Evolutionary conservation across 129 eudicot species (phyloP), one percentile per base, ranked within the genome.

Genomic region (Rutidosis leptorrhynchoides): DNA sequence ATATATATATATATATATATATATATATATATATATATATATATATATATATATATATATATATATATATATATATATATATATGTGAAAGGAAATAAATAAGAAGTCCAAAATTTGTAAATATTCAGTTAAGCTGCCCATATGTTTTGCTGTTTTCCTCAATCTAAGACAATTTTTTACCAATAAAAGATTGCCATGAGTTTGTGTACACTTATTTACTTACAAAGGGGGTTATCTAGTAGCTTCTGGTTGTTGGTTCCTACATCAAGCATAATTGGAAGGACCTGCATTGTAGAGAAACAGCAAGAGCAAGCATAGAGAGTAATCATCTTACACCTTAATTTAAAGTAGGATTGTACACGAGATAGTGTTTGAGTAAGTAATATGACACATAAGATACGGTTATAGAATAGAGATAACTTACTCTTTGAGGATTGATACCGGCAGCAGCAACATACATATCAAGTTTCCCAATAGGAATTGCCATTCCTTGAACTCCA

Each of bases 381-480:
- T 42, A 67, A 43, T 62, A 30, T 16, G 67, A 3, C 54, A 32
- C 68, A 64, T 56, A 49, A 42, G 46, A 28, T 65, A n/a, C 52
- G 53, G 25, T 64, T 59, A 5, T n/a, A 68, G 78, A 42, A 77
- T 55, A 19, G 33, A 26, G 53, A 62, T 14, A 21, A 26, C 96
- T 73, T 89, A 94, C 99, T 56, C 80, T 84, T 67, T 83, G 93
- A 64, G 99, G 99, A 77, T 94, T 89, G 69, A 94, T 94, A 60
- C 99, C 99, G 72, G 99, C 99, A 74, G 99, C 99, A 77, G 99
- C 99, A 74, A 94, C 97, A 84, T 94, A 94, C 85, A 94, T 83
- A 80, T 94, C 99, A 58, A 94, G 99, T 72, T 94, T 94, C 57
- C 99, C 99, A 56, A 94, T 89, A 14, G 99, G 99, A 66, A 94